Percentiles rank a stretch among this genome's conserved stretches.
phyloP scores from a whole-genome alignment of 2,329 filamentous ascomycete genomes.

The Rasamsonia emersonii region DNA sequence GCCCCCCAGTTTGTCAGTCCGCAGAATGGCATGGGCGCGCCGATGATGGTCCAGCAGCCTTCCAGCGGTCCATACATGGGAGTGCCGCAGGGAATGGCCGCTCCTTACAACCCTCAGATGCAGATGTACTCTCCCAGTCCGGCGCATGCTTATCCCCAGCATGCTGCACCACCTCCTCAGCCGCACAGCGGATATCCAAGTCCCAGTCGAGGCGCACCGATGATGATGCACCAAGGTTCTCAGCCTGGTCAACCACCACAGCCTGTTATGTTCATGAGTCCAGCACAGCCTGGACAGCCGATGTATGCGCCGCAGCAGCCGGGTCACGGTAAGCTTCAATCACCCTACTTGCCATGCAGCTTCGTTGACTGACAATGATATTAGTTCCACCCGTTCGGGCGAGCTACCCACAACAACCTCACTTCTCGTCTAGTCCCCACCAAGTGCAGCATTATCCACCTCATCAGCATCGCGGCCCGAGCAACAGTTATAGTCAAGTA shows the following conservation, averaged over 20 bases:
- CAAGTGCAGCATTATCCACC: constrained; percentile 54
- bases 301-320: constrained; percentile 62
- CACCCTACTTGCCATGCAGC: constrained; percentile 1
- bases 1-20: constrained; percentile 64
- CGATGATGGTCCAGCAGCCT: constrained; percentile 75
- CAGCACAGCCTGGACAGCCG: constrained; percentile 65
- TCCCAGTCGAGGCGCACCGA: constrained; percentile 72
- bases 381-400: constrained; percentile 52
- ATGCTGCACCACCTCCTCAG: constrained; percentile 39
- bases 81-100: constrained; percentile 60
- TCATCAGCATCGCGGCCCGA: constrained; percentile 48
- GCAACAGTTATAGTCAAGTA: constrained; percentile 46
- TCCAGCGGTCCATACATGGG: constrained; percentile 62
- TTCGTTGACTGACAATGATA: constrained; percentile 2
- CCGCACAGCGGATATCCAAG: constrained; percentile 75
- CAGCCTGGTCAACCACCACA: constrained; percentile 72
- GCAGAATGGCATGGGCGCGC: constrained; percentile 62
- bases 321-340: constrained; percentile 59
- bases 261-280: constrained; percentile 66
- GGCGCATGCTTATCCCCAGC: constrained; percentile 57
- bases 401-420: constrained; percentile 54
- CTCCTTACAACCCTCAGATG: constrained; percentile 62
- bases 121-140: constrained; percentile 72
- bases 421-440: constrained; percentile 58
- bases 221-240: constrained; percentile 93